A percentile compares a stretch with the other conserved stretches of the same genome.
phyloP scores from a whole-genome alignment of 2,329 filamentous ascomycete species.

The Neofusicoccum parvum region DNA sequence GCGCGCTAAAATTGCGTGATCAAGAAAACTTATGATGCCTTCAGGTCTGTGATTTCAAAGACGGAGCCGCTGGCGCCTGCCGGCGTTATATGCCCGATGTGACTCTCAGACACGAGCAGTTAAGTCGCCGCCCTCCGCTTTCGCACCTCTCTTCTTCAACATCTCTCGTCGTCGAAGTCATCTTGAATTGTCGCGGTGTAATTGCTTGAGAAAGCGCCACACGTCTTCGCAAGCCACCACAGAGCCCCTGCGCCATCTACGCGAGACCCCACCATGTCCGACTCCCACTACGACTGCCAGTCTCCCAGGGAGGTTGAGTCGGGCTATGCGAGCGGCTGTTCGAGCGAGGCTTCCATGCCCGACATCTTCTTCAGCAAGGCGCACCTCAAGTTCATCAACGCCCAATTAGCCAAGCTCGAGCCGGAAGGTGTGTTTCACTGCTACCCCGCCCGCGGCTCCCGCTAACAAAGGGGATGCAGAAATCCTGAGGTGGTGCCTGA shows the following conservation, averaged over 20 bases:
- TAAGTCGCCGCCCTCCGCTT: constrained; percentile 13
- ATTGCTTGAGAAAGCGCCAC: constrained; percentile 12
- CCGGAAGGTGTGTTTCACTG: constrained; percentile 62
- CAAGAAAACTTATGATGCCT: constrained; percentile 24
- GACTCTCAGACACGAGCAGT: background rate
- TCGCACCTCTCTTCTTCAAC: constrained; percentile 7
- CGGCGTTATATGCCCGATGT: constrained; percentile 21
- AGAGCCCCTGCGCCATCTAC: constrained; percentile 14
- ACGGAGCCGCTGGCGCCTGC: constrained; percentile 17
- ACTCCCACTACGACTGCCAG: constrained; percentile 21
- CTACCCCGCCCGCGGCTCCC: constrained; percentile 24
- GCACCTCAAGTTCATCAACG: constrained; percentile 88
- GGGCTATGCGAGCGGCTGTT: constrained; percentile 76
- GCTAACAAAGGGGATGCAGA: constrained; percentile 53
- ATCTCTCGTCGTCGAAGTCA: constrained; percentile 9
- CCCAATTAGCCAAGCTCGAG: constrained; percentile 82
- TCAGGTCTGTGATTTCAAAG: constrained; percentile 26
- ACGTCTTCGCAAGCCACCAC: background rate
- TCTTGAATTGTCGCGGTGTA: background rate
- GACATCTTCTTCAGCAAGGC: constrained; percentile 82
- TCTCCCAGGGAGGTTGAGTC: constrained; percentile 65
- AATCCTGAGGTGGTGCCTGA: constrained; percentile 88
- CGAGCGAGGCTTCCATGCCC: constrained; percentile 66
- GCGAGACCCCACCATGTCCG: constrained; percentile 21
- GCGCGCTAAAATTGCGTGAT: constrained; percentile 25